These are phyloP conservation scores for Acanthochlamys bracteata DNA, from an alignment of 106 monocot genomes.

Conservation along the genomic window DNA sequence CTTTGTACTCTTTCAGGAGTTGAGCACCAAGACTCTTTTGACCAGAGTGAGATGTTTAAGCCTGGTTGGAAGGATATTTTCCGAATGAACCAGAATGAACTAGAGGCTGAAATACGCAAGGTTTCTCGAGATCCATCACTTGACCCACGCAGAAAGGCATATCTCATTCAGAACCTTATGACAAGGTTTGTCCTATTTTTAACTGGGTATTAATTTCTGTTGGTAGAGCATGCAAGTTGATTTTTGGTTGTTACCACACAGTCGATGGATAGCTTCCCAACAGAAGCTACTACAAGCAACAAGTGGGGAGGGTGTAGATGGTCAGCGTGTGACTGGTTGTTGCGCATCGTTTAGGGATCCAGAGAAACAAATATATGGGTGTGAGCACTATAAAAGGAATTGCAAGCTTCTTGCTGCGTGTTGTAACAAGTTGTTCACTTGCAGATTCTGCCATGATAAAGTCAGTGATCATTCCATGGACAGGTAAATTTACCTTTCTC, in stretches of 20 bases:
- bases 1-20: constrained; percentile 21
- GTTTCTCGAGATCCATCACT: constrained; percentile 86
- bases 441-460: constrained; percentile 99
- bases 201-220: background rate
- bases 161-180: constrained; percentile 98
- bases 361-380: constrained; percentile 76
- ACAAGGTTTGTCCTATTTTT: constrained; percentile 49
- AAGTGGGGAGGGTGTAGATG: constrained; percentile 19
- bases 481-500: constrained; percentile 34
- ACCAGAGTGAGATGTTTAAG: constrained; percentile 86
- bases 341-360: constrained; percentile 73
- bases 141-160: constrained; percentile 95
- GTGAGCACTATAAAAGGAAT: constrained; percentile 97
- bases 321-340: constrained; percentile 44
- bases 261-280: constrained; percentile 98
- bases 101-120: constrained; percentile 87
- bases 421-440: constrained; percentile 90
- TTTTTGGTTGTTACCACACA: constrained; percentile 14
- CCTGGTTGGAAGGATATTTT: constrained; percentile 99
- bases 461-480: constrained; percentile 98
- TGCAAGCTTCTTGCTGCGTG: constrained; percentile 92
- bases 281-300: constrained; percentile 69
- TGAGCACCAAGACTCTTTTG: constrained; percentile 61
- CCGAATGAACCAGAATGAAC: constrained; percentile 96
- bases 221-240: background rate